Evolutionary conservation across 2,329 filamentous ascomycete genomes (phyloP).

Genomic region (Pseudogymnoascus sp.): DNA sequence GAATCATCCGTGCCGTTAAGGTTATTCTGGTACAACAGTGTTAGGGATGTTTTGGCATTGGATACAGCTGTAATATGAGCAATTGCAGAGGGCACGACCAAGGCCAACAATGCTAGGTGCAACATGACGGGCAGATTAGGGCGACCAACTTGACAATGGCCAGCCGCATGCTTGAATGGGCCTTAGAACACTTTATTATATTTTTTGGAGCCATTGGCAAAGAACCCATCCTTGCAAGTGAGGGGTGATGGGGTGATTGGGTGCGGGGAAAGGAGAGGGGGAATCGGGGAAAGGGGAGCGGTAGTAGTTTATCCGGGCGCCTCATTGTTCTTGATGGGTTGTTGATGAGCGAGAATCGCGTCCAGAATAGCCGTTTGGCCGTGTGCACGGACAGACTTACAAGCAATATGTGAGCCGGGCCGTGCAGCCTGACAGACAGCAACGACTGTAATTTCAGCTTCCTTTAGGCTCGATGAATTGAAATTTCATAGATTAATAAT

Average conservation of each 20-base stretch:
- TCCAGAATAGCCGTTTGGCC: neutral
- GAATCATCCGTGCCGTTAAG: slow-evolving; percentile 45
- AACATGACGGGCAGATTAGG: neutral
- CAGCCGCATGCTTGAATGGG: neutral
- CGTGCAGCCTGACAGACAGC: neutral
- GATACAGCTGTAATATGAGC: slow-evolving; percentile 8
- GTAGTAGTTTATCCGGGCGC: neutral
- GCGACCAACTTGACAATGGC: neutral
- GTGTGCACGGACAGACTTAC: neutral
- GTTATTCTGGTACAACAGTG: slow-evolving; percentile 47
- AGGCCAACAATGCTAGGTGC: neutral
- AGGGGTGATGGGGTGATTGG: neutral
- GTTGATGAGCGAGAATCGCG: neutral
- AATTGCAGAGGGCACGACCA: neutral
- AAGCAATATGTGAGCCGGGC: neutral
- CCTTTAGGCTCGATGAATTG: neutral
- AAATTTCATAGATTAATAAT: neutral
- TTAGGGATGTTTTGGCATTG: slow-evolving; percentile 39
- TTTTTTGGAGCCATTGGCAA: neutral
- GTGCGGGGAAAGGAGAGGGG: neutral
- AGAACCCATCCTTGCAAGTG: neutral
- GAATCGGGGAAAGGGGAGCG: neutral
- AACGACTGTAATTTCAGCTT: neutral
- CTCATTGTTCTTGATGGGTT: neutral
- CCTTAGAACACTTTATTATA: neutral